A percentile compares a stretch with the other conserved stretches of the same genome.
Evolutionary conservation across 169 alveolate species (phyloP).

Genomic region (Eimeria acervulina): DNA sequence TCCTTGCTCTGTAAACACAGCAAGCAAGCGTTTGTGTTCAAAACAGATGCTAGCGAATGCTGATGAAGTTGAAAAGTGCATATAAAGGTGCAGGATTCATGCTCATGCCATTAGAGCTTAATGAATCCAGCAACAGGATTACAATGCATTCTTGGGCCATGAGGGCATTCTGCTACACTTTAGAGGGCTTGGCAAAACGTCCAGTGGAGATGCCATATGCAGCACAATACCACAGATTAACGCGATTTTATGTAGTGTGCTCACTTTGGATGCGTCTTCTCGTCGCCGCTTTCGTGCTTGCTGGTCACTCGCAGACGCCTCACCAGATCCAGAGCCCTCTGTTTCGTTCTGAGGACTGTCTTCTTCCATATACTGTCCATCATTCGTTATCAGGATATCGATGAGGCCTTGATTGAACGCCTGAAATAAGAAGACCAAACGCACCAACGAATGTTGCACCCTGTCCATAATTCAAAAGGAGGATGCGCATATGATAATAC

Average conservation of each 20-base stretch:
- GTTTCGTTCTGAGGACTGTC: not conserved
- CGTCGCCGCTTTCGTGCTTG: slow-evolving; percentile 5
- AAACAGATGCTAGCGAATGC: too few species aligned
- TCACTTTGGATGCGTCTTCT: not conserved
- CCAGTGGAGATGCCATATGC: too few species aligned
- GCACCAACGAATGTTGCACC: not conserved
- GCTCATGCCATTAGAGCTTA: not conserved
- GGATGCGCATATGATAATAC: not conserved
- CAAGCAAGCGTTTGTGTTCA: not conserved
- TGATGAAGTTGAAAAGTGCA: not conserved
- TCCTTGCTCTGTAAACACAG: slow-evolving; percentile 60
- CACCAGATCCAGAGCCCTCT: slow-evolving; percentile 9
- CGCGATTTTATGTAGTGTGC: not conserved
- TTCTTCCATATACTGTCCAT: slow-evolving; percentile 66
- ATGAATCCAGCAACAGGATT: not conserved
- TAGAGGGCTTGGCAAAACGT: not conserved
- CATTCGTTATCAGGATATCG: slow-evolving; percentile 80
- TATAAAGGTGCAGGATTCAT: not conserved
- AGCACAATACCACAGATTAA: too few species aligned
- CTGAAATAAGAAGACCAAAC: slow-evolving; percentile 19
- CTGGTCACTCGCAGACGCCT: not conserved
- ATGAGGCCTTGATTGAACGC: slow-evolving; percentile 81
- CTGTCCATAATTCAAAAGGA: not conserved
- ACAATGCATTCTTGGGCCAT: not conserved
- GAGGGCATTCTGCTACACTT: not conserved